Base-by-base conservation (phyloP, 129 eudicot species). In the Daucus carota region DNA sequence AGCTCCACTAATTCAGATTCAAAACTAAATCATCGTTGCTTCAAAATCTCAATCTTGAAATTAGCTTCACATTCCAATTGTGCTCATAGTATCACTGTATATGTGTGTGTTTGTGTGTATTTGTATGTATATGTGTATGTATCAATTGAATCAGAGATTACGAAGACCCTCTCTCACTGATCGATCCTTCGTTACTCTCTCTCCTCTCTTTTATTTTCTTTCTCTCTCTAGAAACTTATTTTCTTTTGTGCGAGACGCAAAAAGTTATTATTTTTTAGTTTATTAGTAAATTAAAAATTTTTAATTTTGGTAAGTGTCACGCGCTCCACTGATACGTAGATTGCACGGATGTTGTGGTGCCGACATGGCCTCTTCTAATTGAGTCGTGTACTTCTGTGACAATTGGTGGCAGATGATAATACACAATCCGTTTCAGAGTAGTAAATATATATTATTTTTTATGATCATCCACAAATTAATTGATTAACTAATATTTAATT, bases 131-230 rank as follows among this genome's bases (percentile, higher is more conserved):
- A 4, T 78, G 9, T 72, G 36, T 75, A 50, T 46, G 54, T 8
- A 71, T 68, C 75, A 71, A 60, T 82, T 82, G 85, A 88, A 85
- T 87, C 83, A 76, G 84, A 80, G 81, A 76, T 78, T 77, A 80
- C 70, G 52, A 71, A 79, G 87, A 80, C 67, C 67, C 78, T 54
- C 57, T 48, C 76, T 82, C 83, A 78, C 83, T 83, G 92, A 90
- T 90, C 92, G 81, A 54, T 79, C 82, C 85, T 76, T 57, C 87
- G 83, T 80, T 76, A 79, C 87, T 77, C 85, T 80, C 85, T 82
- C 79, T 83, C 72, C 34, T 60, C 68, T 62, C 69, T 62, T 24
- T 16, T 63, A 63, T 63, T 66, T 32, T 75, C 83, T 84, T 67
- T 87, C 81, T 86, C 83, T 81, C 85, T 88, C 75, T 82, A 54